Evolutionary conservation across 192 early-diverging fungal genomes (phyloP), one percentile per base, ranked within the genome.

Genomic region (Coemansia aciculifera): DNA sequence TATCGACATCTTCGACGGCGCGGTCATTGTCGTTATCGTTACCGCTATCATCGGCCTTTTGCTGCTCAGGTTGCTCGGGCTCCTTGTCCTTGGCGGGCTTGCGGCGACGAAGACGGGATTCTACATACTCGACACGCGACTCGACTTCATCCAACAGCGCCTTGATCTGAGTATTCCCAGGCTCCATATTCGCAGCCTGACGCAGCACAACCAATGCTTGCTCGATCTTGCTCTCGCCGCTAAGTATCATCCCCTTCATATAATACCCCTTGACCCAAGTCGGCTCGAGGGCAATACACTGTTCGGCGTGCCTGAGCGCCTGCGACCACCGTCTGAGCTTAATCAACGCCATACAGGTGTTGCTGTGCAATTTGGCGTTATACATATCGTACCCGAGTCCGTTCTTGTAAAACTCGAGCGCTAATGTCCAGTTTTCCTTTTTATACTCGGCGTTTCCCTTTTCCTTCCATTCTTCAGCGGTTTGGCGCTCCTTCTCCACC

Each of bases 251-350:
- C 0, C 77, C 82, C 78, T 84, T 84, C 70, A 84, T 75, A 43
- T 84, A 84, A 38, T 84, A 80, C 0, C 82, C 82, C 63, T 84
- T 84, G 63, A 74, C 82, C 82, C 82, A 84, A 6, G 59, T 49
- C 19, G 82, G 82, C 32, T 84, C 82, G 23, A 84, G 66, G 17
- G 69, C 73, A 46, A 84, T 84, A 38, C 82, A 84, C 63, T 84
- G 82, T n/a, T 84, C 82, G 32, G 82, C 82, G 54, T 84, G 78
- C 59, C 79, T 84, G 57, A 84, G 56, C 3, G 82, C 82, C 49
- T 84, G 82, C 5, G 77, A 11, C 70, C 71, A 84, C 43, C 74
- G 67, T 59, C 68, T 73, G 32, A 84, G 67, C 62, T 80, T 80
- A 7, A 84, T 72, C 61, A 84, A 63, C 56, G 82, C 40, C 82